Percentiles rank a stretch among this genome's conserved stretches.
phyloP scores from a whole-genome alignment of 192 early-diverging fungal genomes.

The Backusella parvicylindrica region DNA sequence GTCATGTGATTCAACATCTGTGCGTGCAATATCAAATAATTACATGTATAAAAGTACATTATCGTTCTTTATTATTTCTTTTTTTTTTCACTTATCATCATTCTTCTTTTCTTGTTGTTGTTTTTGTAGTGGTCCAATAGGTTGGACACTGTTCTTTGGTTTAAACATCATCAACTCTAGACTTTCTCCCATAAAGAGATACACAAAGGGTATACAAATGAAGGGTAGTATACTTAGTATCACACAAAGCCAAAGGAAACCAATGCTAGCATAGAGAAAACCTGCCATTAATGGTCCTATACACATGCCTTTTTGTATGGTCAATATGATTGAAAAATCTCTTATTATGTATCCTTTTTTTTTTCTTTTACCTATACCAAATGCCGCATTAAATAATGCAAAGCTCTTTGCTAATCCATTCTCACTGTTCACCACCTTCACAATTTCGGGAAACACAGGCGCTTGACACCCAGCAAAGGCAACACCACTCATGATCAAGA shows the following conservation, averaged over 20 bases:
- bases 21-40: background rate
- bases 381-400: conserved; percentile 43
- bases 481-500: conserved; percentile 32
- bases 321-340: background rate
- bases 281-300: conserved; percentile 27
- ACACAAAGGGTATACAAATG: conserved; percentile 18
- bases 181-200: conserved; percentile 4
- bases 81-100: background rate
- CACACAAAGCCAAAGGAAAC: conserved; percentile 33
- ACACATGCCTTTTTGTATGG: conserved; percentile 10
- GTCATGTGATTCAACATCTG: background rate
- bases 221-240: conserved; percentile 10
- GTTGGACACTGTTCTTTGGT: background rate
- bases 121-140: background rate
- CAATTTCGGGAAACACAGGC: conserved; percentile 43
- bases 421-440: conserved; percentile 29
- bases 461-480: conserved; percentile 34
- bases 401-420: conserved; percentile 41
- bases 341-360: background rate
- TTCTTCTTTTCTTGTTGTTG: background rate
- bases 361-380: conserved; percentile 23
- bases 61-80: background rate
- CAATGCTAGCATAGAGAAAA: conserved; percentile 18
- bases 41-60: background rate
- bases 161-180: background rate